Conservation (phyloP, 164 flowering plant species). For the Magnolia changhungtana region DNA sequence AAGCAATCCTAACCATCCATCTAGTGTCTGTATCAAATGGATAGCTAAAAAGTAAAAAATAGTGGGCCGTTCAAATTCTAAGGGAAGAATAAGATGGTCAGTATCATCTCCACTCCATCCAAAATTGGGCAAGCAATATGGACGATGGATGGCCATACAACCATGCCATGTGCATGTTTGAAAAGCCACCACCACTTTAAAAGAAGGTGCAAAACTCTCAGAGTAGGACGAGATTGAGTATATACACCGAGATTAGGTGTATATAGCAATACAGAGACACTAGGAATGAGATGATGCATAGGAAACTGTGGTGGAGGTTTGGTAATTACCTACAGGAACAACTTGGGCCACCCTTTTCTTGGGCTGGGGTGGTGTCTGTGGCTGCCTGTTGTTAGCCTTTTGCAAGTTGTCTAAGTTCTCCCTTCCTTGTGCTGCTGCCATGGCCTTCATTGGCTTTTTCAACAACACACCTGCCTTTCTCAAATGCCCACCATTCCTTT, state of each 20-base stretch:
- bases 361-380: constrained; percentile 11
- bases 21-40: no score
- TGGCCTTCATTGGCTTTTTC: constrained; percentile 19
- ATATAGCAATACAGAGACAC: background rate
- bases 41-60: no score
- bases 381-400: constrained; percentile 28
- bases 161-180: no score
- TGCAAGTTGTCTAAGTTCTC: constrained; percentile 60
- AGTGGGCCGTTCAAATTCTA: no score
- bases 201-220: background rate
- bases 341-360: constrained; percentile 25
- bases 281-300: background rate
- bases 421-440: constrained; percentile 34
- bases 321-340: constrained; percentile 37
- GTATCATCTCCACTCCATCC: no score
- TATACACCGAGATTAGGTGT: background rate
- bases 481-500: constrained; percentile 3
- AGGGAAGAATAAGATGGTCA: no score
- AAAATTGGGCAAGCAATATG: no score
- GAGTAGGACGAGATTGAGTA: background rate
- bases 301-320: background rate
- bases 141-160: no score
- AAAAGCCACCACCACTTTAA: background rate
- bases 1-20: no score
- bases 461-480: background rate